Percentiles rank a stretch among this genome's conserved stretches.
phyloP scores from a whole-genome alignment of 805 yeast species.

The Metschnikowia lochheadii region DNA sequence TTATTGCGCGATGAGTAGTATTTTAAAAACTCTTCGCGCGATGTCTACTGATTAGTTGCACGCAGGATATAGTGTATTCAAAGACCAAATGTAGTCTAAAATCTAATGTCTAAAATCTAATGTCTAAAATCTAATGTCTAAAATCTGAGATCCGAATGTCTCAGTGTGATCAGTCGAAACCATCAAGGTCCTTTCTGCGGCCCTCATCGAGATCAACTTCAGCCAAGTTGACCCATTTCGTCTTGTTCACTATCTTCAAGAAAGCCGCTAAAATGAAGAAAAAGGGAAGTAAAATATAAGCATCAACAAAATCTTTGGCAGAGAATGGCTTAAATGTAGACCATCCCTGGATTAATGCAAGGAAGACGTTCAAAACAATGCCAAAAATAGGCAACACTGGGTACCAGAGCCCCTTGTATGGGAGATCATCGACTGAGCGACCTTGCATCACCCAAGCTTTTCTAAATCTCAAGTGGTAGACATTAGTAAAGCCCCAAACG shows the following conservation, averaged over 20 bases:
- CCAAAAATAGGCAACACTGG: conserved; percentile 52
- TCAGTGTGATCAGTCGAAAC: not conserved
- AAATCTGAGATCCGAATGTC: not conserved
- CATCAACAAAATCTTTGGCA: conserved; percentile 46
- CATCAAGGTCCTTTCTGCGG: conserved; percentile 37
- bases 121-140: not conserved
- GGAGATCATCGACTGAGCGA: conserved; percentile 29
- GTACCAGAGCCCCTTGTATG: conserved; percentile 39
- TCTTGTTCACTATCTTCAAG: conserved; percentile 38
- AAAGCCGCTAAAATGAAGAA: conserved; percentile 40
- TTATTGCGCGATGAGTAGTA: conserved; percentile 1
- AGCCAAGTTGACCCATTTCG: conserved; percentile 37
- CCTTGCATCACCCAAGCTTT: conserved; percentile 38
- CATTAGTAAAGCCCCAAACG: conserved; percentile 61
- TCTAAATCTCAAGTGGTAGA: conserved; percentile 56
- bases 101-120: not conserved
- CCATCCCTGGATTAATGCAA: conserved; percentile 67
- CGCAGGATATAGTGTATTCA: not conserved
- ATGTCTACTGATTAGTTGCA: conserved; percentile 2
- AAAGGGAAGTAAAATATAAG: conserved; percentile 59
- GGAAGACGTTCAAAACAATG: conserved; percentile 44
- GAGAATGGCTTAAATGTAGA: conserved; percentile 55
- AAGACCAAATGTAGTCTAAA: not conserved
- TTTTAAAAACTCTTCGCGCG: conserved; percentile 4
- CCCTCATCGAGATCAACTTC: conserved; percentile 53